phyloP scores from a whole-genome alignment of 2,329 filamentous ascomycete species.

The Hortaea werneckii region DNA sequence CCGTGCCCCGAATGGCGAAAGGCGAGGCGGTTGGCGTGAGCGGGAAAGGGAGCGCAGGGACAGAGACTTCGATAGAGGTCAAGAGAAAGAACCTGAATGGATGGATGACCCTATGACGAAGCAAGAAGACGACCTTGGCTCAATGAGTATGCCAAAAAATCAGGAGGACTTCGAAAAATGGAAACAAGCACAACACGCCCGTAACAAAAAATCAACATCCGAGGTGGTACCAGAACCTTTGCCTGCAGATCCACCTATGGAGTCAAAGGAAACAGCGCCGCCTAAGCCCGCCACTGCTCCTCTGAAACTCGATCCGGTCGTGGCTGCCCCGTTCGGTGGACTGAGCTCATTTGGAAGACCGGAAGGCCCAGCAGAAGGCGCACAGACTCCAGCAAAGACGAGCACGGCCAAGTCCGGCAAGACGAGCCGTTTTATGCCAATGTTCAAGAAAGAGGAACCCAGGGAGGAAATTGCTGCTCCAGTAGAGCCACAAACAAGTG shows the following conservation, averaged over 20 bases:
- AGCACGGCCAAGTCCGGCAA: constrained; percentile 51
- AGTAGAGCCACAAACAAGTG: constrained; percentile 14
- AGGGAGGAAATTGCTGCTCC: constrained; percentile 8
- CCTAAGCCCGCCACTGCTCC: constrained; percentile 45
- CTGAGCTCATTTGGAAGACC: constrained; percentile 42
- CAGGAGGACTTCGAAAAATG: constrained; percentile 89
- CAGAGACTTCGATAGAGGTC: constrained; percentile 43
- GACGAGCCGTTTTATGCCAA: constrained; percentile 75
- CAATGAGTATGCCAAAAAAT: constrained; percentile 46
- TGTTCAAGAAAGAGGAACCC: constrained; percentile 39
- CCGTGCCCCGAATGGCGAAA: constrained; percentile 30
- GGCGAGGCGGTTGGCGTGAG: constrained; percentile 51
- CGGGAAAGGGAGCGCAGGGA: constrained; percentile 30
- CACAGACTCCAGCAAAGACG: constrained; percentile 25
- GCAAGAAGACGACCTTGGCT: constrained; percentile 41
- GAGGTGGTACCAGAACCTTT: constrained; percentile 8
- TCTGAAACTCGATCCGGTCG: constrained; percentile 54
- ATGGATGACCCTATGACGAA: constrained; percentile 52
- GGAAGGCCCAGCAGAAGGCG: constrained; percentile 30
- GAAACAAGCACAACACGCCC: constrained; percentile 77
- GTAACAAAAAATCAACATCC: constrained; percentile 39
- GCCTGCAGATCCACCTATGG: constrained; percentile 9
- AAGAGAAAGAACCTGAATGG: constrained; percentile 85
- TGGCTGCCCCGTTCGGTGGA: constrained; percentile 68
- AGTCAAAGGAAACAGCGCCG: constrained; percentile 5